A percentile compares a stretch with the other conserved stretches of the same genome.
These are phyloP conservation scores for Plasmodium blacklocki DNA, from an alignment of 169 alveolate genomes.

Conservation along the genomic window DNA sequence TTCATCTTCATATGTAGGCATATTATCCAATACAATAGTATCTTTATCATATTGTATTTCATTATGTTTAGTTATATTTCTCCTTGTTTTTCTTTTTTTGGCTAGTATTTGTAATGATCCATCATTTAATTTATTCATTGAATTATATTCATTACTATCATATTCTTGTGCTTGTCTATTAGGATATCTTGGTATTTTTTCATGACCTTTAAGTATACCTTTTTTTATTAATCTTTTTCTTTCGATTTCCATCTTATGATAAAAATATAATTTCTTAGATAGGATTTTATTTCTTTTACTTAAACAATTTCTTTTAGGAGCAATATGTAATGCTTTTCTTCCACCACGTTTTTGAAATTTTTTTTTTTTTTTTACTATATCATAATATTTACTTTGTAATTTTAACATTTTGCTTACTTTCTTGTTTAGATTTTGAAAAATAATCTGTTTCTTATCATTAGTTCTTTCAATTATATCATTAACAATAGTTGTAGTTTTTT, in stretches of 20 bases:
- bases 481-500: slow-evolving; percentile 46
- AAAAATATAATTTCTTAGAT: slow-evolving; percentile 74
- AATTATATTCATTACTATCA: slow-evolving; percentile 74
- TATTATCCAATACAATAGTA: slow-evolving; percentile 65
- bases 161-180: slow-evolving; percentile 69
- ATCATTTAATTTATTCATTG: slow-evolving; percentile 41
- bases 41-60: slow-evolving; percentile 37
- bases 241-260: slow-evolving; percentile 68
- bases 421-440: slow-evolving; percentile 73
- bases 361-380: slow-evolving; percentile 62
- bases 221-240: slow-evolving; percentile 70
- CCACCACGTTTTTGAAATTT: slow-evolving; percentile 66
- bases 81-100: slow-evolving; percentile 69
- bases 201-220: slow-evolving; percentile 64
- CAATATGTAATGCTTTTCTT: slow-evolving; percentile 58
- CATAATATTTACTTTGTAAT: slow-evolving; percentile 61
- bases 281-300: slow-evolving; percentile 73
- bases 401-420: slow-evolving; percentile 73
- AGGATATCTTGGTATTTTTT: slow-evolving; percentile 73
- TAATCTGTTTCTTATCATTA: slow-evolving; percentile 55
- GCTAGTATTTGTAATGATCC: slow-evolving; percentile 68
- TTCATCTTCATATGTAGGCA: slow-evolving; percentile 77
- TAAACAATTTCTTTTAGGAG: slow-evolving; percentile 74
- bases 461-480: slow-evolving; percentile 72
- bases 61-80: slow-evolving; percentile 9